phyloP scores from a whole-genome alignment of 139 green algal genomes.

The Chlorella sp. region DNA sequence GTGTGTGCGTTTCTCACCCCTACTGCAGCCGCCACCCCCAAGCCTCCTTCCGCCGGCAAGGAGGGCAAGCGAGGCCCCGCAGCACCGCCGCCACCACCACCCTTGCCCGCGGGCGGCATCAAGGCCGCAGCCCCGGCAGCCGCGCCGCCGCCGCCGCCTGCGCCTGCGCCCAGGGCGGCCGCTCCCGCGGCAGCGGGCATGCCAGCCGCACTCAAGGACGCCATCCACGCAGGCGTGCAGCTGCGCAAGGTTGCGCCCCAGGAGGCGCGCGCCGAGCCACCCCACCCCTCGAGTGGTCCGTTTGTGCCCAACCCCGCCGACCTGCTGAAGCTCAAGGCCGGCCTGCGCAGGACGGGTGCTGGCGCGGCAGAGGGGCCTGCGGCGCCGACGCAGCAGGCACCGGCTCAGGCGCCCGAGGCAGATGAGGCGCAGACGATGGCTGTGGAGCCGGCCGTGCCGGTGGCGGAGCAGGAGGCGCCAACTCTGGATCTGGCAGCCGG shows the following conservation, averaged over 20 bases:
- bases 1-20: too few species aligned
- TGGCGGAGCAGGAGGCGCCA: too few species aligned
- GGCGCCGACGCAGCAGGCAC: too few species aligned
- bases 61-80: not conserved
- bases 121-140: not conserved
- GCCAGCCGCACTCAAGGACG: conserved; percentile 16
- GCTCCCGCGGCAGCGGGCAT: not conserved
- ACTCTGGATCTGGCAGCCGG: too few species aligned
- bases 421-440: not conserved
- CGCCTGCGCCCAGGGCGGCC: not conserved
- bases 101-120: not conserved
- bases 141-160: not conserved
- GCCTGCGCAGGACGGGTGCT: conserved; percentile 15
- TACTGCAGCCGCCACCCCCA: too few species aligned
- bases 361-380: not conserved
- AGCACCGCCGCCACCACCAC: not conserved
- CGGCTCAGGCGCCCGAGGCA: not conserved
- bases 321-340: conserved; percentile 33
- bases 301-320: conserved; percentile 34
- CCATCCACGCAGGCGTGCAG: conserved; percentile 32
- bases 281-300: not conserved
- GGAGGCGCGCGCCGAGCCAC: not conserved
- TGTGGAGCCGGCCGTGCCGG: not conserved
- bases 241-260: conserved; percentile 17
- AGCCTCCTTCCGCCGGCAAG: too few species aligned